Evolutionary conservation across 495 filamentous ascomycete species (phyloP).

Genomic region (Tuber magnatum): DNA sequence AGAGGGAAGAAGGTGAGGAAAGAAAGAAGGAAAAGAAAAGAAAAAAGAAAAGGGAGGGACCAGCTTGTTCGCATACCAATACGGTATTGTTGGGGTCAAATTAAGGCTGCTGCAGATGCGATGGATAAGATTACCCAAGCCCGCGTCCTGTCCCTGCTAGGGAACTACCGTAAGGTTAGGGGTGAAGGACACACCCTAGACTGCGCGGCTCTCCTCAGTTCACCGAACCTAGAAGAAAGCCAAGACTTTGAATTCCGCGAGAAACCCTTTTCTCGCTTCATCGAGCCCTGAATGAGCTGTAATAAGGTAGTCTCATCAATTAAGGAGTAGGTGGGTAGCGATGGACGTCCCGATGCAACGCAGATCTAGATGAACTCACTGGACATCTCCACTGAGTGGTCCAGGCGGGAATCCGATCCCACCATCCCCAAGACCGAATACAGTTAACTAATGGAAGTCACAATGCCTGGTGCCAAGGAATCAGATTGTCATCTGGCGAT

Average conservation of each 20-base stretch:
- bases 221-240: background rate
- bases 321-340: background rate
- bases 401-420: background rate
- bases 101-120: conserved; percentile 18
- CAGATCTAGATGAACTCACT: background rate
- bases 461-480: background rate
- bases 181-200: background rate
- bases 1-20: background rate
- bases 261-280: background rate
- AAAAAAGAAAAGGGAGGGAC: background rate
- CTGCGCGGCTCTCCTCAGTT: background rate
- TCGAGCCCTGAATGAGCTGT: background rate
- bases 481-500: background rate
- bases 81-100: background rate
- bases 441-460: background rate
- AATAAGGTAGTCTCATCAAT: background rate
- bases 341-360: background rate
- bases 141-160: background rate
- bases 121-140: conserved; percentile 18
- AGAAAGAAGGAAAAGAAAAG: background rate
- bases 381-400: background rate
- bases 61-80: background rate
- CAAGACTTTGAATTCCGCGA: background rate
- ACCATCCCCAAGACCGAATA: background rate
- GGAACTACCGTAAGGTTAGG: background rate